Evolutionary conservation across 768 basidiomycete species (phyloP), one percentile per base, ranked within the genome.

Genomic region (Termitomyces sp.): DNA sequence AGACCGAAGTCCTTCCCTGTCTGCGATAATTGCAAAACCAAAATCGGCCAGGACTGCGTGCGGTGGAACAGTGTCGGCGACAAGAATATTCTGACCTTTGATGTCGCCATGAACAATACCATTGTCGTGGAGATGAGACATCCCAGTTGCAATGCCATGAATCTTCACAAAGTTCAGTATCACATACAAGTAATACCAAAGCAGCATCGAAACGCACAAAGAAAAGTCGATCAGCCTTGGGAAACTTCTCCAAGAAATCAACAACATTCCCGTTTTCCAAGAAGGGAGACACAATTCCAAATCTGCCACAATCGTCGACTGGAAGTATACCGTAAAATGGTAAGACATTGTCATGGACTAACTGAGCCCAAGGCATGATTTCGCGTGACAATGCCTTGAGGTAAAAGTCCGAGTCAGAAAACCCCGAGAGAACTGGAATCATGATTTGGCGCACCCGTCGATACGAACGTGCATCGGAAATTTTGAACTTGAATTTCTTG

Each of bases 81-180:
- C 53, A 28, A 54, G 53, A 5, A 54, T 46, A 37, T 54, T 54
- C 30, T 8, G 37, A 14, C 53, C 53, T 47, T 54, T 54, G 1
- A 54, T 54, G 24, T 47, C 53, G 4, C 53, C 53, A 47, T 54
- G 53, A 3, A 54, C 53, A 12, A 53, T 21, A 9, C 52, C 52
- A 28, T 46, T 45, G 21, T 45, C 34, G 24, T 53, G 52, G 17
- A 53, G 53, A 35, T 54, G 26, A 10, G 24, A 10, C 53, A 54
- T 54, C 4, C 53, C 53, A 47, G 53, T 1, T 21, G 53, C 53
- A 3, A 54, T n/a, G 2, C 45, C 53, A 30, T 17, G 32, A 26
- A 54, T 54, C 45, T 45, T 30, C 1, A 45, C 26, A 2, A 30
- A 19, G 28, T 15, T 42, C 12, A 22, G 21, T 11, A 45, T 30